These are phyloP conservation scores for Sclerotinia borealis DNA, from an alignment of 2,329 filamentous ascomycete species.

Conservation along the genomic window DNA sequence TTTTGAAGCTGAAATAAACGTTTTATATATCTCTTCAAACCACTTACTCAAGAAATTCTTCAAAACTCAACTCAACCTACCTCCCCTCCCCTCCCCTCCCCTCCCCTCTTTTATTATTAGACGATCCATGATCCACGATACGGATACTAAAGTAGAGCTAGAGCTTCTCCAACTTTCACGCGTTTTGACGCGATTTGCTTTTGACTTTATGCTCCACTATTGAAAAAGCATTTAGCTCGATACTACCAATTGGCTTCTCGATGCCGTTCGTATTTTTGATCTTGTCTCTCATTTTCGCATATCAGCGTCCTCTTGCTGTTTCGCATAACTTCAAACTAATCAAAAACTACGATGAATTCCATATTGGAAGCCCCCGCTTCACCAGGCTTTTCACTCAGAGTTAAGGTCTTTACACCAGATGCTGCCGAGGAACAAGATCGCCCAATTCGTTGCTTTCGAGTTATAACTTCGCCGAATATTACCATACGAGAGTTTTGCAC, in stretches of 20 bases:
- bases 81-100: not conserved
- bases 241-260: not conserved
- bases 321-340: not conserved
- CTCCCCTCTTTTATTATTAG: not conserved
- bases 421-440: conserved; percentile 20
- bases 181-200: conserved; percentile 6
- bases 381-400: conserved; percentile 28
- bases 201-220: not conserved
- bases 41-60: not conserved
- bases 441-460: conserved; percentile 29
- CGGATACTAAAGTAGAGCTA: too few species aligned
- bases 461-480: conserved; percentile 27
- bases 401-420: conserved; percentile 28
- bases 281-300: conserved; percentile 1
- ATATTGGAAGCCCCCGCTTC: conserved; percentile 26
- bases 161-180: conserved; percentile 6
- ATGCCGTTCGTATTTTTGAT: not conserved
- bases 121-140: not conserved
- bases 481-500: conserved; percentile 30
- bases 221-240: conserved; percentile 1
- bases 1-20: not conserved
- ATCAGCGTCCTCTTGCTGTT: not conserved
- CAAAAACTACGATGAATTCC: conserved; percentile 5
- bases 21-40: not conserved
- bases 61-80: not conserved